phyloP scores from a whole-genome alignment of 2,329 filamentous ascomycete genomes.

The Colletotrichum sp. region DNA sequence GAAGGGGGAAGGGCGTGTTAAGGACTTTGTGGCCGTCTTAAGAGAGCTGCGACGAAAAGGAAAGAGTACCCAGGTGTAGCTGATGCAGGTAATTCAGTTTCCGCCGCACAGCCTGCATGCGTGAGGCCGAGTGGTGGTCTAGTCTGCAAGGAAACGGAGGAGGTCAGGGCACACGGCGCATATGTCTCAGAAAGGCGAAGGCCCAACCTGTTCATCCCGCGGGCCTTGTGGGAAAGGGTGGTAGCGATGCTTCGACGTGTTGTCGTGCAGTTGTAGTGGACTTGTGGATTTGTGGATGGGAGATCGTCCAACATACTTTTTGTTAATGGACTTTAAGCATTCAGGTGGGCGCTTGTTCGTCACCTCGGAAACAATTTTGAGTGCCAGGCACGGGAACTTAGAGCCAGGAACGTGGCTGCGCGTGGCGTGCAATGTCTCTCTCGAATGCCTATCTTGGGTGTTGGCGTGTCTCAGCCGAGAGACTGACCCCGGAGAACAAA shows the following conservation, averaged over 20 bases:
- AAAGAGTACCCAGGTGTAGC: background rate
- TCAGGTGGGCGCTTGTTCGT: background rate
- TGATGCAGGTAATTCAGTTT: background rate
- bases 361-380: background rate
- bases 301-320: background rate
- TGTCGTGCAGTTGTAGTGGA: background rate
- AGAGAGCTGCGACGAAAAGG: constrained; percentile 1
- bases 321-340: background rate
- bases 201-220: background rate
- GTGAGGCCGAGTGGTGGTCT: background rate
- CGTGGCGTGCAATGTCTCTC: background rate
- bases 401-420: background rate
- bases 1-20: background rate
- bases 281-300: background rate
- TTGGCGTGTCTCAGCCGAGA: background rate
- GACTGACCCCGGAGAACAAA: background rate
- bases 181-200: constrained; percentile 1
- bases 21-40: background rate
- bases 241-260: background rate
- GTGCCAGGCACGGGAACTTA: background rate
- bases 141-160: background rate
- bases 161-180: constrained; percentile 1
- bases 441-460: background rate
- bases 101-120: background rate
- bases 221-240: background rate